phyloP scores from a whole-genome alignment of 2,329 filamentous ascomycete genomes.

The Domatiomyces globalis region DNA sequence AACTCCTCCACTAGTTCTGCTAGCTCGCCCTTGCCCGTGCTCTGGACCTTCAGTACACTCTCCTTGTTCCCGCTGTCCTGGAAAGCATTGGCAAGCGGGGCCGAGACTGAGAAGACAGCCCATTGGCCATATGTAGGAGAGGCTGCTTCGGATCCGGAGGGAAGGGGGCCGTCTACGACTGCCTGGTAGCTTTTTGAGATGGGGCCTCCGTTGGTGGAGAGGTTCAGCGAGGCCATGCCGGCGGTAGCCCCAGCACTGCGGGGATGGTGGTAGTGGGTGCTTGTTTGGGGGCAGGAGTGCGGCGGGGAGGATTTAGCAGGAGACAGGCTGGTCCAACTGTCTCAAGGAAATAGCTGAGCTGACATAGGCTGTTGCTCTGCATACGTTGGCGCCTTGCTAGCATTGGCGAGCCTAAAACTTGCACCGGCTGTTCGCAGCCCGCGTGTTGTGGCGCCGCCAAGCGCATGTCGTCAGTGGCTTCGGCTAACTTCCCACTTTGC shows the following conservation, averaged over 20 bases:
- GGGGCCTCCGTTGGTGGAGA: constrained; percentile 63
- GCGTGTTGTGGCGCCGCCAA: neutral
- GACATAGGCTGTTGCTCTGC: neutral
- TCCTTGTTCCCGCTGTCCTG: constrained; percentile 77
- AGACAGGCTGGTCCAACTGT: neutral
- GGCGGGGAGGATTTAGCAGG: neutral
- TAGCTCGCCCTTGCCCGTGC: constrained; percentile 84
- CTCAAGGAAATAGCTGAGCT: neutral
- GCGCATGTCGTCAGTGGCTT: neutral
- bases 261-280: neutral
- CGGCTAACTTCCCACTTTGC: neutral
- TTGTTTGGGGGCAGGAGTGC: neutral
- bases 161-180: constrained; percentile 47
- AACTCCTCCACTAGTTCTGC: constrained; percentile 86
- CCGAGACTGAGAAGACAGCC: constrained; percentile 86
- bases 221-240: constrained; percentile 65
- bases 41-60: constrained; percentile 88
- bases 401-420: neutral
- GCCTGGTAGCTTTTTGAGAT: constrained; percentile 65
- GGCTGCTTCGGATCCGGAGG: constrained; percentile 42
- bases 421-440: neutral
- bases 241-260: neutral
- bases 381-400: neutral
- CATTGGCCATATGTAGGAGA: constrained; percentile 82
- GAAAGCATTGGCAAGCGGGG: constrained; percentile 84